Conservation (phyloP, 2,329 filamentous ascomycete genomes). For the Xylaria sp. region DNA sequence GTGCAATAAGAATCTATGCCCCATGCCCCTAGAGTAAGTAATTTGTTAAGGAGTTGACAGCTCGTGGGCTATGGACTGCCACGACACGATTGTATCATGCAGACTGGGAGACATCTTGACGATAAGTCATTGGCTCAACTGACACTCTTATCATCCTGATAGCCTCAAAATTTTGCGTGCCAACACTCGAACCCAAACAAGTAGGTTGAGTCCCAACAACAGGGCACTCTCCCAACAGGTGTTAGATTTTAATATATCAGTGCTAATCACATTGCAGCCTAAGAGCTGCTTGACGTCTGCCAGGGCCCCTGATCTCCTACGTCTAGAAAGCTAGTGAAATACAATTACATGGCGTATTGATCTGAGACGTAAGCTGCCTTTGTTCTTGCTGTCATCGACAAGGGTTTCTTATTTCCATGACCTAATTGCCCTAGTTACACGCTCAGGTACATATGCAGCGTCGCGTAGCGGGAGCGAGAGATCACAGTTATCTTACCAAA, state of each 20-base stretch:
- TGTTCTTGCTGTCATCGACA: background rate
- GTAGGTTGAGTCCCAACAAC: background rate
- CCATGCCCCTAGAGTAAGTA: background rate
- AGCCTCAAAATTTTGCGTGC: background rate
- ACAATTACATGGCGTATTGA: background rate
- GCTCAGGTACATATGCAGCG: background rate
- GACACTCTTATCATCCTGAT: background rate
- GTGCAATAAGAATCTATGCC: constrained; percentile 2
- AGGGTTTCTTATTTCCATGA: background rate
- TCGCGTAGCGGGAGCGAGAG: constrained; percentile 1
- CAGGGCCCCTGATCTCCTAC: background rate
- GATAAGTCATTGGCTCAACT: background rate
- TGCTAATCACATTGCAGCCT: background rate
- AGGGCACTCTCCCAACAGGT: background rate
- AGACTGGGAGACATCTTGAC: background rate
- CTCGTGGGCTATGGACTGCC: background rate
- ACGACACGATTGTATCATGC: constrained; percentile 1
- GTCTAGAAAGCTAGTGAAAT: background rate
- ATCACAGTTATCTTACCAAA: background rate
- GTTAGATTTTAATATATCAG: background rate
- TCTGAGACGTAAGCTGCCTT: constrained; percentile 26
- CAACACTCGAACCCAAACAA: background rate
- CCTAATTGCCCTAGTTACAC: background rate
- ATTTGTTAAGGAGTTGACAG: background rate
- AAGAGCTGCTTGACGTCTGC: background rate